Percentiles rank a stretch among this genome's conserved stretches.
Evolutionary conservation across 768 basidiomycete genomes (phyloP).

Genomic region (Tylopilus subfusipes): DNA sequence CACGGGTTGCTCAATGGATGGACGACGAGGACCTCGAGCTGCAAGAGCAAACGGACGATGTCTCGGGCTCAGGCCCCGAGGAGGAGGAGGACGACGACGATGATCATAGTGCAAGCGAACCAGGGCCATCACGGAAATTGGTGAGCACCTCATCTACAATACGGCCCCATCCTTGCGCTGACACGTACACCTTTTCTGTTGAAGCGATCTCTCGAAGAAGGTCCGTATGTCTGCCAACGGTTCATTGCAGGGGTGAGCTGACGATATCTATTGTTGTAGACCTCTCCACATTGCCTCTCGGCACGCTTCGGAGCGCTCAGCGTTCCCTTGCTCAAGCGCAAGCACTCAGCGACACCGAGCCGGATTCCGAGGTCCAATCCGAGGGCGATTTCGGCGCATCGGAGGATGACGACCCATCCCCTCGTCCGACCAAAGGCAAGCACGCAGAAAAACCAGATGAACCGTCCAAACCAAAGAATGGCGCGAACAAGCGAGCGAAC

Average conservation of each 20-base stretch:
- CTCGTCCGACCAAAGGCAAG: constrained; percentile 21
- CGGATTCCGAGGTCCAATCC: constrained; percentile 28
- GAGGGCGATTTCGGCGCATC: constrained; percentile 9
- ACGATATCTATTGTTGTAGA: constrained; percentile 38
- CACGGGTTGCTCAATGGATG: constrained; percentile 61
- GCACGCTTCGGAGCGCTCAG: constrained; percentile 63
- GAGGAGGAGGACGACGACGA: constrained; percentile 6
- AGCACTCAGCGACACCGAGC: constrained; percentile 39
- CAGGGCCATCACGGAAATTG: constrained; percentile 13
- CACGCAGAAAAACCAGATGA: constrained; percentile 38
- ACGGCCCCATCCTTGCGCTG: neutral
- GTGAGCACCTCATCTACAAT: constrained; percentile 3
- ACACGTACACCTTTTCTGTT: neutral
- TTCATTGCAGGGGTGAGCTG: constrained; percentile 1
- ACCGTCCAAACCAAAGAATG: constrained; percentile 42
- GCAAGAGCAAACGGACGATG: constrained; percentile 11
- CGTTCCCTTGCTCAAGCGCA: constrained; percentile 44
- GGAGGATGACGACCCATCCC: constrained; percentile 11
- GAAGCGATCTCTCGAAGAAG: constrained; percentile 30
- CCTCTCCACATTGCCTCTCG: constrained; percentile 58
- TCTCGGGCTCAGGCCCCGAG: constrained; percentile 4
- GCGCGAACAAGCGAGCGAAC: constrained; percentile 57
- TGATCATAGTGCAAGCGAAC: neutral
- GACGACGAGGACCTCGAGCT: constrained; percentile 43
- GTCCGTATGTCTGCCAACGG: constrained; percentile 8